Base-by-base conservation (phyloP, 352 stramenopile genomes). In the Pythium diclinum region DNA sequence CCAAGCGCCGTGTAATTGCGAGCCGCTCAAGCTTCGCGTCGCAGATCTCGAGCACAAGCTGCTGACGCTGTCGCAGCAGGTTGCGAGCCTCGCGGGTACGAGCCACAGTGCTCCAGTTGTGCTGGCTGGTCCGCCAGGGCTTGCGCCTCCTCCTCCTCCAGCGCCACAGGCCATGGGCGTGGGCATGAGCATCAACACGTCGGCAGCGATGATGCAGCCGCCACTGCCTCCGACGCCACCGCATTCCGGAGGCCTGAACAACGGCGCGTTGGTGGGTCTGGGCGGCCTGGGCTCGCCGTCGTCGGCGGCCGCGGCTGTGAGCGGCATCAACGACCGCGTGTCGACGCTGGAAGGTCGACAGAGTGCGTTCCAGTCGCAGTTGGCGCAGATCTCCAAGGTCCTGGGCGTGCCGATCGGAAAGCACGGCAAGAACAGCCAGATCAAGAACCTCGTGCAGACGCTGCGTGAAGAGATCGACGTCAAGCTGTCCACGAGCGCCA, bases 301-400 rank as follows among this genome's bases (percentile, higher is more conserved):
- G 17, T 56, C 60, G 1, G 42, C 56, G 9, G 59, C 67, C 30
- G 30, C 57, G 17, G 49, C 46, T 6, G 71, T 60, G 11, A 86
- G 75, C n/a, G 75, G 76, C 4, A 65, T 90, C 56, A 87, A 73
- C 56, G 85, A 91, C 61, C 74, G 83, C 46, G 83, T 94, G 25
- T 92, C 83, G 36, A 92, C 83, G 34, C 58, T 92, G 11, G 83
- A 92, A 65, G 83, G 83, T 19, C 76, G 83, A 17, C 83, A 92
- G 57, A 89, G 79, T 44, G 81, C 83, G 30, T 92, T 92, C 67
- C 83, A 92, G 77, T 92, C 83, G 34, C 83, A 92, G 61, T 36
- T 92, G 19, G 83, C 83, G 36, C 83, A 92, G 66, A 87, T 92
- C 60, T 81, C 80, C 6, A 89, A 91, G 38, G 77, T 89, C 1